Evolutionary conservation across 1,284 basidiomycete genomes (phyloP), one percentile per base, ranked within the genome.

Genomic region (Rhodotorula sp.): DNA sequence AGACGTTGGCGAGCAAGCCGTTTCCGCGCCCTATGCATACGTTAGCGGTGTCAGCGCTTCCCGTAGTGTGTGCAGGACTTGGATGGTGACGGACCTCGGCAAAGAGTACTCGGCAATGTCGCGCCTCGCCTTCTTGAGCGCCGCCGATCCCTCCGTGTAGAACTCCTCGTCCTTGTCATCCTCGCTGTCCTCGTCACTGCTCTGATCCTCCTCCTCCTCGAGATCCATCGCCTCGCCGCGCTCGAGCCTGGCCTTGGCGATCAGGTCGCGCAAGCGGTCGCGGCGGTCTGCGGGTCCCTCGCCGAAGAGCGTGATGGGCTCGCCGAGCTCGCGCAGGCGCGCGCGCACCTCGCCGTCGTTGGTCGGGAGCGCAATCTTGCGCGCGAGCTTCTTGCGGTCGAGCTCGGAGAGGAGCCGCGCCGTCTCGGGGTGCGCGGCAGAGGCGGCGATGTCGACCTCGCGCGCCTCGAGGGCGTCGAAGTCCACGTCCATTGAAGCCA

Each of bases 231-330:
- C 87, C 81, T 88, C 87, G 1, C 61, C 59, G 44, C 48, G 89
- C 88, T 72, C 91, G 89, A 73, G 88, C 85, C 59, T 89, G 89
- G n/a, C 88, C 89, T 81, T 88, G 88, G 74, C 93, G 64, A 97
- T 84, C 3, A 97, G 88, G 82, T 93, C 91, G 75, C 94, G 92
- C 74, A 99, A 85, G 83, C 97, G 92, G 83, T 97, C 95, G 81
- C 97, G 85, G 74, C 97, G 77, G 73, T 87, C 86, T 64, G 84
- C 85, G 7, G 84, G 84, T 71, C 85, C 89, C 86, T 99, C 97
- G 70, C 94, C 97, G 78, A 99, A 99, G 49, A 98, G 86, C 10
- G 94, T 98, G 75, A 97, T 93, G 48, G 97, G 97, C 81, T 99
- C 92, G 45, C 92, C 93, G 74, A 97, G 90, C 81, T 96, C 92